A percentile compares a stretch with the other conserved stretches of the same genome.
Evolutionary conservation across 83 land plant genomes (phyloP).

Genomic region (Isoetes engelmannii): DNA sequence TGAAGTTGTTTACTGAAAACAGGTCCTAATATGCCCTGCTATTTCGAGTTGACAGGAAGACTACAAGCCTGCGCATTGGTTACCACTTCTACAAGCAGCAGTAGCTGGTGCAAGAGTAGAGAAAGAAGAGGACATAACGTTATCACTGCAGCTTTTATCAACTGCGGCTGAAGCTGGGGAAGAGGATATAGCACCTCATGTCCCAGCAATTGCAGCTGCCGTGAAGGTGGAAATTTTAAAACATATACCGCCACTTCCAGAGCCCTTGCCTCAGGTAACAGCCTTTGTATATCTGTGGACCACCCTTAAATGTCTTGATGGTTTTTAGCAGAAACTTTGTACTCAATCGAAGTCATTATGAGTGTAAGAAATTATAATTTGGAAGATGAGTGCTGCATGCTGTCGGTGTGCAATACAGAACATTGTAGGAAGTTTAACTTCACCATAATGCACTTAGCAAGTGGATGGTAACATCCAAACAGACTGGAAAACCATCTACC

Average conservation of each 20-base stretch:
- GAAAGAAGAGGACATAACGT: constrained; percentile 46
- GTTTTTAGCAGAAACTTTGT: too few species aligned
- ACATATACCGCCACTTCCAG: constrained; percentile 51
- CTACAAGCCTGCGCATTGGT: constrained; percentile 64
- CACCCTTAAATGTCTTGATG: not conserved
- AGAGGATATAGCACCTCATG: constrained; percentile 54
- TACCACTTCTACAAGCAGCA: constrained; percentile 54
- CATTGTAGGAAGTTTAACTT: too few species aligned
- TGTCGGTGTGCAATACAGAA: too few species aligned
- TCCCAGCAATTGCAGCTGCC: constrained; percentile 45
- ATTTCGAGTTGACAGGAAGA: constrained; percentile 48
- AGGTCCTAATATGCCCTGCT: not conserved
- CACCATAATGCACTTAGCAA: too few species aligned
- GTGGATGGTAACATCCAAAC: too few species aligned
- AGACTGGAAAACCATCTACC: too few species aligned
- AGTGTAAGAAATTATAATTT: too few species aligned
- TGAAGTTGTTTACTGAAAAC: not conserved
- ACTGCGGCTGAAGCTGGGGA: constrained; percentile 59
- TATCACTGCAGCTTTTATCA: constrained; percentile 52
- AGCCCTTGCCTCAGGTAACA: constrained; percentile 81
- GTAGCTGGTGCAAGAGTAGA: constrained; percentile 33
- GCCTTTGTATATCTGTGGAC: not conserved
- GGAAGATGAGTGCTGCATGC: too few species aligned
- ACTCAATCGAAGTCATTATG: too few species aligned
- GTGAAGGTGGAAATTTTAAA: constrained; percentile 45